Conservation (phyloP, 202 grass and related monocot genomes). For the Dendrocalamus latiflorus region DNA sequence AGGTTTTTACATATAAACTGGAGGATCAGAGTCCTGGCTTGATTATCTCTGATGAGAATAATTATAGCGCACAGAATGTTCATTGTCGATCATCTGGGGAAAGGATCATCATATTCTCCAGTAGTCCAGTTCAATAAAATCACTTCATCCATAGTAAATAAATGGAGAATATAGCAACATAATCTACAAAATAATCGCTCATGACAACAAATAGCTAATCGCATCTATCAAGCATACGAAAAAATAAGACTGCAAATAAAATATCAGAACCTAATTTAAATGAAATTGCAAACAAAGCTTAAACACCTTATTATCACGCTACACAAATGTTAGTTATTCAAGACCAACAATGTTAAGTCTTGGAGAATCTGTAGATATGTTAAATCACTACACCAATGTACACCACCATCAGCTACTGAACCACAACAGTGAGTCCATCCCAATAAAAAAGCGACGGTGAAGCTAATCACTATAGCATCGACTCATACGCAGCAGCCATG, state of each 20-base stretch:
- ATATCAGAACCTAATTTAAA: not conserved
- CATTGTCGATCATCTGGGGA: too few relatives aligned
- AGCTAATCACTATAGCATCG: constrained; percentile 28
- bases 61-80: too few relatives aligned
- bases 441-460: not conserved
- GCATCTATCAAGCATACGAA: not conserved
- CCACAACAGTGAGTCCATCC: not conserved
- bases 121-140: not conserved
- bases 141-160: not conserved
- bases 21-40: too few relatives aligned
- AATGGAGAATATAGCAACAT: not conserved
- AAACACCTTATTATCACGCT: too few relatives aligned
- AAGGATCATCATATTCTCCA: too few relatives aligned
- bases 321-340: too few relatives aligned
- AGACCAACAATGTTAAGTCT: too few relatives aligned
- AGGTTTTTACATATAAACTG: too few relatives aligned
- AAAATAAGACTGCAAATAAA: not conserved
- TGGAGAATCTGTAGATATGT: too few relatives aligned
- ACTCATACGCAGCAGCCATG: constrained; percentile 31
- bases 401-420: constrained; percentile 1
- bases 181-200: not conserved
- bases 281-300: not conserved
- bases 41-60: too few relatives aligned
- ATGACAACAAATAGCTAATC: not conserved
- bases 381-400: too few relatives aligned